Percentiles rank a stretch among this genome's conserved stretches.
Evolutionary conservation across 2,329 filamentous ascomycete genomes (phyloP).

Genomic region (Cercospora sp.): DNA sequence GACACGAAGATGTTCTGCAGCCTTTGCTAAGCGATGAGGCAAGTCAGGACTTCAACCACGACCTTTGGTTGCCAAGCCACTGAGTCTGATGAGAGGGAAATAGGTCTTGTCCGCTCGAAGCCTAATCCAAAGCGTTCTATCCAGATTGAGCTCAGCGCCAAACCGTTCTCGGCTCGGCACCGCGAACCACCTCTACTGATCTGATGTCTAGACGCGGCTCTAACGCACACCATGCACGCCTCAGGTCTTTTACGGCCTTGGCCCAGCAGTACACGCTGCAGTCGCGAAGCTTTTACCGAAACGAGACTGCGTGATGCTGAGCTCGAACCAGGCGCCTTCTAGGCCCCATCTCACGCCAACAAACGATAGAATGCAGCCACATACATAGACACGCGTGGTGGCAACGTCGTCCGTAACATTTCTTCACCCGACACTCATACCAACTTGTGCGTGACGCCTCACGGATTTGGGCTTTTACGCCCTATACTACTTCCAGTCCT

Average conservation of each 20-base stretch:
- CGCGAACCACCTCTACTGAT: background rate
- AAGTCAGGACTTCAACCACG: background rate
- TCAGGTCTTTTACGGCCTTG: background rate
- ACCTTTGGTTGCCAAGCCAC: background rate
- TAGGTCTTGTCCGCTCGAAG: background rate
- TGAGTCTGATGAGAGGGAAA: background rate
- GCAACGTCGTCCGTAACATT: background rate
- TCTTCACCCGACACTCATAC: background rate
- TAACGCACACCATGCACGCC: background rate
- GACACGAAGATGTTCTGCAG: background rate
- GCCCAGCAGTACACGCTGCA: background rate
- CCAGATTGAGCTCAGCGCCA: background rate
- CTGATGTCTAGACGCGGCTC: background rate
- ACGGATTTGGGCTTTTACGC: background rate
- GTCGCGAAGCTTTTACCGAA: background rate
- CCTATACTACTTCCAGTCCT: background rate
- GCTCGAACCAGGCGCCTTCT: background rate
- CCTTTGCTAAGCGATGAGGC: background rate
- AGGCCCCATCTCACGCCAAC: background rate
- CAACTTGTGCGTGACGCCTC: background rate
- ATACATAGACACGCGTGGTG: background rate
- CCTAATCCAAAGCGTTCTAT: background rate
- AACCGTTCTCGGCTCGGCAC: background rate
- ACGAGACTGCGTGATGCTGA: slow-evolving; percentile 3
- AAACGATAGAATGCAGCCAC: background rate